Base-by-base conservation (phyloP, 768 basidiomycete species). In the Mycena galericulata region DNA sequence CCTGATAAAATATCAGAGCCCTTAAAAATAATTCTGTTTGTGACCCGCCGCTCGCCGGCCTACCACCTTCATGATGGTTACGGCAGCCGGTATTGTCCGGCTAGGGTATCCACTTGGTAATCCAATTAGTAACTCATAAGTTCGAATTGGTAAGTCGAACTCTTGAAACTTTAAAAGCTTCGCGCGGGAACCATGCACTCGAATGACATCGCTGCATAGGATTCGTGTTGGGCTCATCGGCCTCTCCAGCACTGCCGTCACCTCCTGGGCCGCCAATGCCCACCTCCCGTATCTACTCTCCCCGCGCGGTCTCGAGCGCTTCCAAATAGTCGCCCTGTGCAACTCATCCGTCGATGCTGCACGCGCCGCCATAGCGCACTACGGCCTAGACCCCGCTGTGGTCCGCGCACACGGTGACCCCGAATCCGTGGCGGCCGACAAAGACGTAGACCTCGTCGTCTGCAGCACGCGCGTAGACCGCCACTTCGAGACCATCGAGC, bases 221-320 rank as follows among this genome's bases (percentile, higher is more conserved):
- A 65, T 70, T 38, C 63, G 60, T 22, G 30, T 70, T 54, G 69
- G 24, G 1, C 49, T 67, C 46, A 66, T 70, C 59, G 69, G 69
- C 11, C 69, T 70, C 65, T 70, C 69, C 65, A 22, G 51, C 1
- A 26, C 50, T 3, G 66, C 66, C 17, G 24, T 8, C 22, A 70
- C 59, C 41, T 3, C 18, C 30, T 70, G 69, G 69, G 69, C 69
- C 17, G 22, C 63, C 36, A 7, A 24, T 8, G 60, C 54, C 8
- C 69, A 66, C 22, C 56, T 65, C 0, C 53, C n/a, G n/a, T n/a
- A n/a, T n/a, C n/a, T n/a, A n/a, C n/a, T n/a, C n/a, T n/a, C n/a
- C n/a, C n/a, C 66, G 11, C 66, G 66, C 27, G 66, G 66, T 26
- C 69, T 51, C 22, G 55, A 3, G 1, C 47, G 46, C 15, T 67